Percentiles rank a stretch among this genome's conserved stretches.
Conservation (phyloP, 1,139 yeast species). For the Geotrichum klebahnii region DNA sequence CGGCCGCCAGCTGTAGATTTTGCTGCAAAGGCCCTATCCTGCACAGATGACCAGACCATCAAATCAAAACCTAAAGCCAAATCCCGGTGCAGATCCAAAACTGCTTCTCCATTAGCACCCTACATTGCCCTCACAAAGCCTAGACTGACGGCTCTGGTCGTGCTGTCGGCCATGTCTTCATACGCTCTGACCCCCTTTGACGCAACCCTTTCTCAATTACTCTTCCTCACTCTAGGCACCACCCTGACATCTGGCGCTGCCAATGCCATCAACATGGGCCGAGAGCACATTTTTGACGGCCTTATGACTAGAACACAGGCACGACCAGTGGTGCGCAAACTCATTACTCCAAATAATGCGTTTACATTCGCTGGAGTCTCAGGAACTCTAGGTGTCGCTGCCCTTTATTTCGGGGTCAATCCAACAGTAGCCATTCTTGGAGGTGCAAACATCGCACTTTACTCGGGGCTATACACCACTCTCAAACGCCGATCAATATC, state of each 20-base stretch:
- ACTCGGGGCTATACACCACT: constrained; percentile 88
- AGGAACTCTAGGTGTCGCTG: constrained; percentile 66
- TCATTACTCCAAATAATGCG: constrained; percentile 71
- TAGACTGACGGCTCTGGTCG: constrained; percentile 77
- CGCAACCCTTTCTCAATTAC: constrained; percentile 62
- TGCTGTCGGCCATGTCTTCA: constrained; percentile 86
- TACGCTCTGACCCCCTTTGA: constrained; percentile 88
- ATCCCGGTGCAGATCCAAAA: not conserved
- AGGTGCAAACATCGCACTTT: constrained; percentile 67
- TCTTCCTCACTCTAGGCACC: constrained; percentile 78
- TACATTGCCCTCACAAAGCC: constrained; percentile 86
- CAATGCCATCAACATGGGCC: constrained; percentile 92
- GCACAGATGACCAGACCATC: constrained; percentile 13
- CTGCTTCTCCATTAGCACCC: constrained; percentile 26
- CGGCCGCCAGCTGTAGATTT: constrained; percentile 17
- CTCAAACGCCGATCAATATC: constrained; percentile 76
- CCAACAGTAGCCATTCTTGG: constrained; percentile 80
- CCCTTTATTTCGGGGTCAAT: constrained; percentile 77
- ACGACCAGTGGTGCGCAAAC: constrained; percentile 87
- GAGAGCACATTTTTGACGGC: constrained; percentile 87
- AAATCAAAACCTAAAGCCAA: constrained; percentile 7
- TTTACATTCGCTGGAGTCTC: constrained; percentile 69
- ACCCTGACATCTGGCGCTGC: constrained; percentile 89
- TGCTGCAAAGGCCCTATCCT: constrained; percentile 18
- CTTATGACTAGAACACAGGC: constrained; percentile 85